Evolutionary conservation across 805 yeast genomes (phyloP), one percentile per base, ranked within the genome.

Genomic region (Candida maris): DNA sequence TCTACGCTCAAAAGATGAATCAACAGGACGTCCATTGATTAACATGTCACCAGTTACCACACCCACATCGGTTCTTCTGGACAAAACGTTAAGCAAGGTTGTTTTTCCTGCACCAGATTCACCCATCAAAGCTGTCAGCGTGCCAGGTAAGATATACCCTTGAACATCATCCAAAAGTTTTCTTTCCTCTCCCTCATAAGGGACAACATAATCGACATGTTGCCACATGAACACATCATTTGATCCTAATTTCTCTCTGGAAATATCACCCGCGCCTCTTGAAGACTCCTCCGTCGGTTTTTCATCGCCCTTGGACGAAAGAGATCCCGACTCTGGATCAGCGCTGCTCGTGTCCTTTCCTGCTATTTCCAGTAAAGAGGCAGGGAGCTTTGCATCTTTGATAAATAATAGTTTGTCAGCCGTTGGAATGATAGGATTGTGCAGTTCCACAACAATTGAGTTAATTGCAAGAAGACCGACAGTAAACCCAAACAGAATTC

Each of bases 61-160:
- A 43, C 81, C 81, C 36, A 67, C 60, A 32, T 70, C 70, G 27
- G 67, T 61, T 51, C 82, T 62, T 49, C 70, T 71, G 30, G 79
- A 70, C 41, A 76, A 55, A 22, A 70, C 70, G 48, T 76, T 75
- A 40, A 76, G 61, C 34, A 76, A 56, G 4, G 82, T 76, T 0
- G 81, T 76, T 52, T 76, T 76, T 49, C 81, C 82, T 14, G 81
- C 81, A 45, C 82, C 82, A 2, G 80, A 73, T 48, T 73, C 81
- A 39, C 82, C 82, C 79, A 75, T 76, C 28, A 76, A 57, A 2
- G 82, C 81, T 16, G 81, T 76, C 50, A 75, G 55, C 5, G 71
- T 65, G 30, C 81, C 82, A 2, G 82, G 80, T 23, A 61, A 56
- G 48, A 67, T 64, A 52, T 59, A 68, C 20, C 74, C 75, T 30